Evolutionary conservation across 179 eudicot species (phyloP).

Genomic region (Beta corolliflora): DNA sequence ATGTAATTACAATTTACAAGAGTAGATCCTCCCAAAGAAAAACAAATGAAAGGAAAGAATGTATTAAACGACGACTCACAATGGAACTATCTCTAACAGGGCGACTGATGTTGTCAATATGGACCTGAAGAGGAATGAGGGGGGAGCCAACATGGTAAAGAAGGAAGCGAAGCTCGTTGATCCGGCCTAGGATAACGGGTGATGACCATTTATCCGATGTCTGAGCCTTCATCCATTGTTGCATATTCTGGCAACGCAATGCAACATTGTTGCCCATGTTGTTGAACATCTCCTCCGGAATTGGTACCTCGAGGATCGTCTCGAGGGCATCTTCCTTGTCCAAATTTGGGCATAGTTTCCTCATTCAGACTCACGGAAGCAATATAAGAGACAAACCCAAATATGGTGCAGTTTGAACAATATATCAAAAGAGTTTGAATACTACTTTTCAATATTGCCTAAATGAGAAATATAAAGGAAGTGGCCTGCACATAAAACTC

Average conservation of each 20-base stretch:
- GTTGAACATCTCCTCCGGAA: constrained; percentile 90
- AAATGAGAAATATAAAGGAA: background rate
- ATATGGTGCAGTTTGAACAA: background rate
- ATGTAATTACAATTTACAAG: background rate
- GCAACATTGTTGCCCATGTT: constrained; percentile 67
- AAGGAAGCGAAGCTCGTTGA: constrained; percentile 85
- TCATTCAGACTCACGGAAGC: constrained; percentile 38
- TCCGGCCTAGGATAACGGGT: constrained; percentile 61
- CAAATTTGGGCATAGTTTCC: constrained; percentile 88
- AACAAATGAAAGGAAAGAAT: background rate
- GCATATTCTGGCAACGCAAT: constrained; percentile 78
- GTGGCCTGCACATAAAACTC: background rate
- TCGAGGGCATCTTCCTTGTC: constrained; percentile 84
- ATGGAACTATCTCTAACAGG: constrained; percentile 73
- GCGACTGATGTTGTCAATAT: constrained; percentile 55
- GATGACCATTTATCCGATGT: constrained; percentile 80
- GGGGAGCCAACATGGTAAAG: constrained; percentile 79
- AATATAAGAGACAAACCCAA: background rate
- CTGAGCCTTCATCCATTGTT: constrained; percentile 93
- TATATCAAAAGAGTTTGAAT: background rate
- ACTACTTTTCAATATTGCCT: background rate
- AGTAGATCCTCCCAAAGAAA: background rate
- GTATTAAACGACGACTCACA: constrained; percentile 41
- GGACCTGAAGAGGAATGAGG: constrained; percentile 83
- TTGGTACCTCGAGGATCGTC: constrained; percentile 89